Evolutionary conservation across 2,329 filamentous ascomycete species (phyloP).

Genomic region (Colletotrichum sp.): DNA sequence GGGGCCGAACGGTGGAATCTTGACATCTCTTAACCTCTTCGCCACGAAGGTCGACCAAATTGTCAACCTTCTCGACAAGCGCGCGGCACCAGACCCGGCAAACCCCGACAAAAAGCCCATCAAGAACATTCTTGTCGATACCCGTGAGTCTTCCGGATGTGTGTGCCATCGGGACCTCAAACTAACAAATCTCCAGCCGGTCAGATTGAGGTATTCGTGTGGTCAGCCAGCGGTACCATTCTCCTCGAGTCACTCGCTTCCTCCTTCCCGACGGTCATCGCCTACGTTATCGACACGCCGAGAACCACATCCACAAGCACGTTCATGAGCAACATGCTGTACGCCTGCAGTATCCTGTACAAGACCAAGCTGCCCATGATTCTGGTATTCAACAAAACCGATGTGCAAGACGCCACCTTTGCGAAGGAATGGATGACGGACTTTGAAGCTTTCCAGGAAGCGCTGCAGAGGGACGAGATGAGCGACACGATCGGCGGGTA

Average conservation of each 20-base stretch:
- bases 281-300: slow-evolving; percentile 97
- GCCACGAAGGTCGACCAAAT: slow-evolving; percentile 98
- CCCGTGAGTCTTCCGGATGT: slow-evolving; percentile 49
- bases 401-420: slow-evolving; percentile 88
- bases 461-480: slow-evolving; percentile 81
- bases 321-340: slow-evolving; percentile 99
- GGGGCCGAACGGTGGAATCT: slow-evolving; percentile 94
- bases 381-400: slow-evolving; percentile 98
- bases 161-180: no score
- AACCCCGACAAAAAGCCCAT: slow-evolving; percentile 68
- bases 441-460: slow-evolving; percentile 93
- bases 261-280: slow-evolving; percentile 94
- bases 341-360: slow-evolving; percentile 97
- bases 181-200: slow-evolving; percentile 56
- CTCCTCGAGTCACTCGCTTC: slow-evolving; percentile 91
- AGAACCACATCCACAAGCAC: slow-evolving; percentile 91
- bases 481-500: slow-evolving; percentile 76
- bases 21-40: slow-evolving; percentile 95
- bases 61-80: slow-evolving; percentile 86
- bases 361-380: slow-evolving; percentile 99
- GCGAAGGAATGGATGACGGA: slow-evolving; percentile 99
- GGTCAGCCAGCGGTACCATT: slow-evolving; percentile 95
- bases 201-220: slow-evolving; percentile 98
- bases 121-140: slow-evolving; percentile 90
- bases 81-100: slow-evolving; percentile 68